Conservation (phyloP, 495 filamentous ascomycete species). For the Daldinia caldariorum region DNA sequence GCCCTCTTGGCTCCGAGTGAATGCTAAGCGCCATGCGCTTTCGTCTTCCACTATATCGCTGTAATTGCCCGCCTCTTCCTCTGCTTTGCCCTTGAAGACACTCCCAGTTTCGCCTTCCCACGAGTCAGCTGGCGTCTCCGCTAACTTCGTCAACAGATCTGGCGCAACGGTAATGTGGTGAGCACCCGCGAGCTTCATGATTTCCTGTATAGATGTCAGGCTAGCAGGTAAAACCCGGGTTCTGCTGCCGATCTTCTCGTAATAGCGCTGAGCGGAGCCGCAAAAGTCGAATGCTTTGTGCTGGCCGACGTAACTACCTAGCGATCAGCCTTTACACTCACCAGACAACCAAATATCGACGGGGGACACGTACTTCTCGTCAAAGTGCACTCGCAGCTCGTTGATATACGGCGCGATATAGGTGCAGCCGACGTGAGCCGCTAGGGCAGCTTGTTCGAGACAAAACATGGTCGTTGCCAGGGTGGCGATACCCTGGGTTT, state of each 20-base stretch:
- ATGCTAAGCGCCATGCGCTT: constrained; percentile 58
- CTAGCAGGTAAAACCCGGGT: constrained; percentile 68
- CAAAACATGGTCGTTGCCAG: constrained; percentile 71
- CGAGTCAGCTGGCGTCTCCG: constrained; percentile 51
- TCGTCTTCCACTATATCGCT: constrained; percentile 53
- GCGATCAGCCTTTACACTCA: constrained; percentile 22
- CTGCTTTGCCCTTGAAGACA: constrained; percentile 44
- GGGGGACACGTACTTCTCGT: constrained; percentile 54
- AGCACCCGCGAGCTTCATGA: constrained; percentile 66
- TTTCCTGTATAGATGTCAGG: constrained; percentile 64
- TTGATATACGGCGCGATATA: constrained; percentile 74
- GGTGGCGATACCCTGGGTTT: constrained; percentile 62
- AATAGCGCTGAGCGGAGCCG: constrained; percentile 63
- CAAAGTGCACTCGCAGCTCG: constrained; percentile 70
- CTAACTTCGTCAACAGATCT: constrained; percentile 58
- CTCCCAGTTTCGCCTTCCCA: constrained; percentile 49
- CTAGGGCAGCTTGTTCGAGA: constrained; percentile 65
- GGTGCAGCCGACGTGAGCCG: constrained; percentile 64
- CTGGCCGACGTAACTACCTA: constrained; percentile 54
- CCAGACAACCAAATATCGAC: not conserved
- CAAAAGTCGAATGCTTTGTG: constrained; percentile 62
- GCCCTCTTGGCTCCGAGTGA: constrained; percentile 59
- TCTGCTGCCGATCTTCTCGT: constrained; percentile 50
- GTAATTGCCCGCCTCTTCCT: constrained; percentile 28
- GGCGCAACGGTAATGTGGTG: constrained; percentile 68